phyloP scores from a whole-genome alignment of 1,139 yeast genomes.

The Taiozyma onychis region DNA sequence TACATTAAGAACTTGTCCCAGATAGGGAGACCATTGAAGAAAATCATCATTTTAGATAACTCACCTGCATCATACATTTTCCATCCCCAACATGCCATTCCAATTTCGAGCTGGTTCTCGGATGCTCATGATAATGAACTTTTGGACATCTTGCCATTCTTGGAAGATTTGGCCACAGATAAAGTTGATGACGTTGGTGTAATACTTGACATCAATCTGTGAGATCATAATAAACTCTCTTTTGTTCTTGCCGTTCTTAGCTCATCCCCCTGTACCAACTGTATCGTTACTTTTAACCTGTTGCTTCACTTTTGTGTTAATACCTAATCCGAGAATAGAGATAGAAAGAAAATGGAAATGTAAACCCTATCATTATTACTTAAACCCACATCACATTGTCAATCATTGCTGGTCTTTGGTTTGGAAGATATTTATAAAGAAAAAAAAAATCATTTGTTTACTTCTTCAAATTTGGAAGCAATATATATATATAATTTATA shows the following conservation, averaged over 20 bases:
- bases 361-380: neutral
- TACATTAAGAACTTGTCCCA: conserved; percentile 91
- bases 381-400: neutral
- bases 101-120: conserved; percentile 98
- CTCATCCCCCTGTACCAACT: neutral
- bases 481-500: neutral
- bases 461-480: neutral
- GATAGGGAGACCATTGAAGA: conserved; percentile 85
- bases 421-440: neutral
- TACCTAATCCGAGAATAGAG: neutral
- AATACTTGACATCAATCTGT: conserved; percentile 71
- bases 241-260: neutral
- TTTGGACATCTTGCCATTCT: conserved; percentile 82
- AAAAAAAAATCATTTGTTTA: neutral
- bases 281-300: neutral
- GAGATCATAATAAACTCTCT: conserved; percentile 7
- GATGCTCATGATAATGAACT: conserved; percentile 96
- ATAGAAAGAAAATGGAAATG: neutral
- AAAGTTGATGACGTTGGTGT: conserved; percentile 75
- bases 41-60: conserved; percentile 87
- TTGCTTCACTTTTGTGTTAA: neutral
- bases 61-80: conserved; percentile 95
- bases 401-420: conserved; percentile 1
- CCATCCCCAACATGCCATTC: conserved; percentile 97
- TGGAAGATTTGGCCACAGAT: conserved; percentile 69